Percentiles rank a stretch among this genome's conserved stretches.
Evolutionary conservation across 106 monocot genomes (phyloP).

Genomic region (Allium cepa): DNA sequence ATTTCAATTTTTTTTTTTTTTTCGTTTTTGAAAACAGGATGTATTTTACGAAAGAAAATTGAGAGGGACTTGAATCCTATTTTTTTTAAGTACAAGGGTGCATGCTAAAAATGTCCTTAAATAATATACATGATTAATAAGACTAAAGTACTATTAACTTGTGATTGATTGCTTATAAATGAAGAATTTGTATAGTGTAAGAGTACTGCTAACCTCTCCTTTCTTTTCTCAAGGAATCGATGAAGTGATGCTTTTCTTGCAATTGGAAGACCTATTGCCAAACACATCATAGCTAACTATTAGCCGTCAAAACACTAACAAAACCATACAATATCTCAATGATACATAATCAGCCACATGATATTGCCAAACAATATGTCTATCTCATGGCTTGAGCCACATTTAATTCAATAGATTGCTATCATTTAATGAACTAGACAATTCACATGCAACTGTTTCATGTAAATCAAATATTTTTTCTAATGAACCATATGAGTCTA

Average conservation of each 20-base stretch:
- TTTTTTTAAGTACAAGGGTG: too few relatives aligned
- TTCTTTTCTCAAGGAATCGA: conserved; percentile 67
- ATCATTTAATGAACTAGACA: neutral
- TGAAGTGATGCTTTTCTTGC: conserved; percentile 53
- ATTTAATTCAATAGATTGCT: neutral
- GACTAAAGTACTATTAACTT: too few relatives aligned
- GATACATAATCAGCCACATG: neutral
- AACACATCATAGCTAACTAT: neutral
- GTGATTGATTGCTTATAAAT: too few relatives aligned
- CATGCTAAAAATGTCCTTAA: too few relatives aligned
- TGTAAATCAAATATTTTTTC: neutral
- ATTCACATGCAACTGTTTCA: neutral
- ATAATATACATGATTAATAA: neutral
- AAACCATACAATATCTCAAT: neutral
- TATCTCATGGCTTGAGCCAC: neutral
- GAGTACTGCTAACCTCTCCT: conserved; percentile 27
- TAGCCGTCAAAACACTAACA: neutral
- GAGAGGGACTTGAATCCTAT: too few relatives aligned
- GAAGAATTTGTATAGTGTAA: neutral
- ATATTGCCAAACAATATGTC: neutral
- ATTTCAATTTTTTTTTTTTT: too few relatives aligned
- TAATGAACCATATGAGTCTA: too few relatives aligned
- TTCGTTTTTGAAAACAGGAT: too few relatives aligned
- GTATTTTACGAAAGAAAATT: too few relatives aligned
- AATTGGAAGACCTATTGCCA: conserved; percentile 42